These are phyloP conservation scores for Blastobotrys chiropterorum DNA, from an alignment of 805 yeast genomes.

Conservation along the genomic window DNA sequence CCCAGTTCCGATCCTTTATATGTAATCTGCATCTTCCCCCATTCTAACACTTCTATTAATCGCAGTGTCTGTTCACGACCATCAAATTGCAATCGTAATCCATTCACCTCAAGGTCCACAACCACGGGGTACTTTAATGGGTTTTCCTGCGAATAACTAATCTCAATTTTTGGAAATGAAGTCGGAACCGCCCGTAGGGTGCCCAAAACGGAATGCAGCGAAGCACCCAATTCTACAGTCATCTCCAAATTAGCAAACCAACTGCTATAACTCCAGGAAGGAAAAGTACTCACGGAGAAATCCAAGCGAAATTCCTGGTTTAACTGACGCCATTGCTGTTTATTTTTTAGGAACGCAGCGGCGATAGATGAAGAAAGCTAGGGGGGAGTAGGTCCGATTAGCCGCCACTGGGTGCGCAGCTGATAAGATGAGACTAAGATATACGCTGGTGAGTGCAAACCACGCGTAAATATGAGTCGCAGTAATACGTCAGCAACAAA, in stretches of 20 bases:
- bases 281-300: slow-evolving; percentile 10
- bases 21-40: slow-evolving; percentile 13
- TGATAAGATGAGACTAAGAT: too few species aligned
- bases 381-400: background rate
- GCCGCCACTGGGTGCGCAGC: background rate
- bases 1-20: slow-evolving; percentile 23
- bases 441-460: too few species aligned
- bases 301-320: slow-evolving; percentile 14
- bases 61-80: slow-evolving; percentile 20
- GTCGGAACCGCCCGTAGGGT: slow-evolving; percentile 9
- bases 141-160: slow-evolving; percentile 14
- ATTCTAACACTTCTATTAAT: slow-evolving; percentile 21
- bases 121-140: slow-evolving; percentile 14
- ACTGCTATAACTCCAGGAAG: background rate
- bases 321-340: background rate
- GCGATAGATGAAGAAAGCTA: background rate
- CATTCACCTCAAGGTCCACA: slow-evolving; percentile 16
- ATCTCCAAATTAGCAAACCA: background rate
- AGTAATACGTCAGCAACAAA: too few species aligned
- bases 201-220: slow-evolving; percentile 14
- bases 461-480: too few species aligned
- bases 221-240: slow-evolving; percentile 16
- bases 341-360: too few species aligned
- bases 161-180: slow-evolving; percentile 18
- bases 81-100: slow-evolving; percentile 24